phyloP scores from a whole-genome alignment of 345 rosid genomes.

The Atalantia buxifolia region DNA sequence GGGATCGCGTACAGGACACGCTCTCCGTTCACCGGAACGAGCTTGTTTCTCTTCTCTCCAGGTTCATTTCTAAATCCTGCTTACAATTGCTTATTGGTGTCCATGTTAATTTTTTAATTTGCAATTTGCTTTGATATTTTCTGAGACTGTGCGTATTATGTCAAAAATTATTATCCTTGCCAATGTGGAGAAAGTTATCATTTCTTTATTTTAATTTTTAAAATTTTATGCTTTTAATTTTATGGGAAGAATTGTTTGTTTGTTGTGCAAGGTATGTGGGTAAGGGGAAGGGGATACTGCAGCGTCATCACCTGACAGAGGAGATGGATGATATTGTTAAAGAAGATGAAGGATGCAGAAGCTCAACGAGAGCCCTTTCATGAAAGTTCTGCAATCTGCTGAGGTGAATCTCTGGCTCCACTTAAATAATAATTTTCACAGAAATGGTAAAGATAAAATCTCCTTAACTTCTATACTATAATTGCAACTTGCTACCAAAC shows the following conservation, averaged over 20 bases:
- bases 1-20: conserved; percentile 45
- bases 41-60: conserved; percentile 55
- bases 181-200: neutral
- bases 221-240: neutral
- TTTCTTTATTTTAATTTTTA: neutral
- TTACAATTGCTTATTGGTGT: neutral
- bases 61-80: conserved; percentile 21
- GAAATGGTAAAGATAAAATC: too few species aligned
- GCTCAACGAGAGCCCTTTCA: conserved; percentile 37
- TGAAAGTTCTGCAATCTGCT: conserved; percentile 41
- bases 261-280: conserved; percentile 34
- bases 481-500: too few species aligned
- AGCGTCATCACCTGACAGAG: conserved; percentile 43
- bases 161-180: neutral
- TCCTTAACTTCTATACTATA: too few species aligned
- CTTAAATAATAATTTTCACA: too few species aligned
- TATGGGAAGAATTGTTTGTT: neutral
- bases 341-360: conserved; percentile 40
- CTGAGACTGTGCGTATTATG: accelerated
- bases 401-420: conserved; percentile 22
- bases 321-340: conserved; percentile 31
- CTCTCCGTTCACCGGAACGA: conserved; percentile 46
- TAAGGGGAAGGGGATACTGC: conserved; percentile 50
- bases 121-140: neutral
- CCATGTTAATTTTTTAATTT: too few species aligned